phyloP scores from a whole-genome alignment of 2,329 filamentous ascomycete genomes.

The Exophiala lecanii-corni region DNA sequence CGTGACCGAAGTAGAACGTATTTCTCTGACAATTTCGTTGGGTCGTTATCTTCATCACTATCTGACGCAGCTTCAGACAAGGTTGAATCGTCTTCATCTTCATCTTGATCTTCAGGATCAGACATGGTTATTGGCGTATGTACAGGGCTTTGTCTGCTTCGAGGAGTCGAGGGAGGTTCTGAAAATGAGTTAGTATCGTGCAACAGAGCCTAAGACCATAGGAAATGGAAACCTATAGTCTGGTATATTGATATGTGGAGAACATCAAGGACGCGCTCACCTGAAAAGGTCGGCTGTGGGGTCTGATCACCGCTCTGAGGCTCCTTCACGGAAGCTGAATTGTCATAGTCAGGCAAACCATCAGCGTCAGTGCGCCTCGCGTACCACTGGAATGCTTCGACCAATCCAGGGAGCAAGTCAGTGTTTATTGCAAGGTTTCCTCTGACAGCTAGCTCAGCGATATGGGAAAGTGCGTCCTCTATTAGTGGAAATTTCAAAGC shows the following conservation, averaged over 20 bases:
- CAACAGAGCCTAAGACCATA: too few relatives aligned
- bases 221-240: too few relatives aligned
- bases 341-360: conserved; percentile 69
- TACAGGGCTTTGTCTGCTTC: conserved; percentile 16
- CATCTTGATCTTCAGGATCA: conserved; percentile 7
- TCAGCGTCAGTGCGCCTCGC: conserved; percentile 67
- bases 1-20: conserved; percentile 72
- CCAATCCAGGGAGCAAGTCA: conserved; percentile 75
- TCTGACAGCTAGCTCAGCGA: conserved; percentile 63
- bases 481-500: conserved; percentile 67
- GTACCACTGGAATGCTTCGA: conserved; percentile 86
- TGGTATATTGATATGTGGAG: too few relatives aligned
- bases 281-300: conserved; percentile 9
- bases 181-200: too few relatives aligned
- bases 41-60: conserved; percentile 33
- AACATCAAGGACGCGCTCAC: too few relatives aligned
- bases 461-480: conserved; percentile 59
- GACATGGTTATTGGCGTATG: conserved; percentile 10
- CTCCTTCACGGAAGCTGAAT: conserved; percentile 20
- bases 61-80: conserved; percentile 7
- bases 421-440: conserved; percentile 50
- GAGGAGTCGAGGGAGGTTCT: conserved; percentile 12
- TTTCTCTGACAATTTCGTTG: conserved; percentile 67
- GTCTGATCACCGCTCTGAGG: conserved; percentile 12
- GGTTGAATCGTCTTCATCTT: conserved; percentile 10